These are phyloP conservation scores for Yamadazyma sp. DNA, from an alignment of 805 yeast species.

Conservation along the genomic window DNA sequence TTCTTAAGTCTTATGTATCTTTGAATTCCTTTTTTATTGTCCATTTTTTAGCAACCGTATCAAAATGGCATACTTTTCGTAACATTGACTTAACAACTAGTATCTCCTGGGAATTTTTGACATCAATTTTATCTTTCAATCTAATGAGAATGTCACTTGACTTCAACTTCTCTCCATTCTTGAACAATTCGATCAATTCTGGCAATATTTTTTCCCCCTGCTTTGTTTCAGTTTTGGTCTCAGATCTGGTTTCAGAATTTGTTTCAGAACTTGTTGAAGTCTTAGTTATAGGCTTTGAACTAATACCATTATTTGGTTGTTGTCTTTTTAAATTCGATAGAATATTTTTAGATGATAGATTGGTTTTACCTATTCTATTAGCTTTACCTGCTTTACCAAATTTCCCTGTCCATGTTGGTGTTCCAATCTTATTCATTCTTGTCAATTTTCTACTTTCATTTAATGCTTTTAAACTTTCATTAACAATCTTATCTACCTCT, in stretches of 20 bases:
- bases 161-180: constrained; percentile 1
- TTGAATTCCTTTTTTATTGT: constrained; percentile 47
- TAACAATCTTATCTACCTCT: constrained; percentile 59
- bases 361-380: constrained; percentile 1
- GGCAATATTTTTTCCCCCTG: constrained; percentile 3
- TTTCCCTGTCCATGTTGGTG: constrained; percentile 95
- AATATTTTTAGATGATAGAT: constrained; percentile 35
- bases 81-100: constrained; percentile 65
- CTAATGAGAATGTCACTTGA: constrained; percentile 9
- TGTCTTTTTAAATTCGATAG: constrained; percentile 12
- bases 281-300: too few species aligned
- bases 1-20: too few species aligned
- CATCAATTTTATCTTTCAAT: constrained; percentile 11
- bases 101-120: constrained; percentile 47
- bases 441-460: constrained; percentile 58
- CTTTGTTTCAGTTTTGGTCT: background rate
- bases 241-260: background rate
- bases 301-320: too few species aligned
- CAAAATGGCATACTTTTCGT: constrained; percentile 67
- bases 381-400: constrained; percentile 78
- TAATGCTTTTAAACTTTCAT: constrained; percentile 53
- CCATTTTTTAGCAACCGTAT: constrained; percentile 61
- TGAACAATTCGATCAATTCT: constrained; percentile 4
- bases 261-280: too few species aligned
- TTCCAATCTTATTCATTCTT: constrained; percentile 52